These are phyloP conservation scores for Trichophaea hybrida DNA, from an alignment of 2,329 filamentous ascomycete genomes.

Conservation along the genomic window DNA sequence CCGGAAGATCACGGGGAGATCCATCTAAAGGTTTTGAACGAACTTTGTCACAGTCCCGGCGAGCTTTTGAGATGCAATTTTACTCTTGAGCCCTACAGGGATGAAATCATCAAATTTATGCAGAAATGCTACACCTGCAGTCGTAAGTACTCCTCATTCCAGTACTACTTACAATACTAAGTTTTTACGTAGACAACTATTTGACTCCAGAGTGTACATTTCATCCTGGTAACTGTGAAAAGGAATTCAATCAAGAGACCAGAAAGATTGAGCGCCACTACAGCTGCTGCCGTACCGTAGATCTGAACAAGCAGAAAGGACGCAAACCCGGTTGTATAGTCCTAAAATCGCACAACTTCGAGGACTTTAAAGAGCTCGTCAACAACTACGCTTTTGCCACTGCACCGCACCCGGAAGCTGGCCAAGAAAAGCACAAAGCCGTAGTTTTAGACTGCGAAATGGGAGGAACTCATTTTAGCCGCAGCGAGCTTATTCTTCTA, in stretches of 20 bases:
- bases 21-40: background rate
- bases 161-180: background rate
- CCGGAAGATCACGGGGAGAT: background rate
- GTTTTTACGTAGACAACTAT: background rate
- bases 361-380: constrained; percentile 7
- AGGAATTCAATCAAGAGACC: constrained; percentile 5
- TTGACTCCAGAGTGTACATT: background rate
- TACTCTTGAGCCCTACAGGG: background rate
- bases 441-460: constrained; percentile 95
- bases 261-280: constrained; percentile 6
- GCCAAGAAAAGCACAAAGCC: constrained; percentile 37
- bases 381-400: constrained; percentile 2
- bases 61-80: background rate
- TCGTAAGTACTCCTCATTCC: background rate
- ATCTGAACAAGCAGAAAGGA: background rate
- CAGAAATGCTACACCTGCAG: background rate
- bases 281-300: constrained; percentile 8
- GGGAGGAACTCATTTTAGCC: constrained; percentile 77
- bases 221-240: background rate
- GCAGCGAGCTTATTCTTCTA: constrained; percentile 73
- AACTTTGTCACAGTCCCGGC: background rate
- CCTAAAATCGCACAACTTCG: constrained; percentile 9
- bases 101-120: background rate
- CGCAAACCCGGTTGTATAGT: constrained; percentile 3
- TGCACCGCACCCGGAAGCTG: constrained; percentile 4